Evolutionary conservation across 2,329 filamentous ascomycete genomes (phyloP), one percentile per base, ranked within the genome.

Genomic region (Trichoderma breve): DNA sequence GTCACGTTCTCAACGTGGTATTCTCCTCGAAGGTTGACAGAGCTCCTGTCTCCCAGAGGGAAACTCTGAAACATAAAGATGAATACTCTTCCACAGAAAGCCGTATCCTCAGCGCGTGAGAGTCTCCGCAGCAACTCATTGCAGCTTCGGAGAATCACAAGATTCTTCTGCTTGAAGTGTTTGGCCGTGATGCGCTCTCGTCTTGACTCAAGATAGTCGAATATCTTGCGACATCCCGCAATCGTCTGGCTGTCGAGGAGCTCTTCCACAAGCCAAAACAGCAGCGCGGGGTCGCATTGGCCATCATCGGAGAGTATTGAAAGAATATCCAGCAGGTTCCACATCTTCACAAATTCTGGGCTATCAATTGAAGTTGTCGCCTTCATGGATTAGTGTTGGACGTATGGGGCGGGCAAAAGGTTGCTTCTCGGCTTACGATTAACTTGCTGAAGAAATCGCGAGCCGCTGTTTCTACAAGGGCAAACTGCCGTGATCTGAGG

Each of bases 61-160:
- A 99, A 98, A 80, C 94, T 97, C 81, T 99, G 96, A 81, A 98
- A 99, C 79, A 99, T 89, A 81, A 98, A 99, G 74, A 99, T 98
- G 81, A 98, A 98, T 30, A 99, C 96, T 51, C 96, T 89, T 18
- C 96, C 96, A 78, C 96, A 99, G 80, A 99, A 99, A 0, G 97
- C 94, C 0, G 96, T 97, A 81, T 99, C 96, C 80, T 98, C 95
- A 4, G 96, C 95, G 71, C 96, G 90, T n/a, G 96, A 98, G 3
- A 99, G 86, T 60, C 96, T 89, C 43, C 95, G 91, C n/a, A 99
- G 86, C 18, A 99, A 86, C 82, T 98, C 96, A 81, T 98, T 99
- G 83, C 96, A 99, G 73, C 92, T 93, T 77, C 96, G 89, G n/a
- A 99, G 84, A 75, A 98, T 96, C 71, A 97, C 90, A 55, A 98